These are phyloP conservation scores for Dendrobium huoshanense DNA, from an alignment of 106 monocot species.

Conservation along the genomic window DNA sequence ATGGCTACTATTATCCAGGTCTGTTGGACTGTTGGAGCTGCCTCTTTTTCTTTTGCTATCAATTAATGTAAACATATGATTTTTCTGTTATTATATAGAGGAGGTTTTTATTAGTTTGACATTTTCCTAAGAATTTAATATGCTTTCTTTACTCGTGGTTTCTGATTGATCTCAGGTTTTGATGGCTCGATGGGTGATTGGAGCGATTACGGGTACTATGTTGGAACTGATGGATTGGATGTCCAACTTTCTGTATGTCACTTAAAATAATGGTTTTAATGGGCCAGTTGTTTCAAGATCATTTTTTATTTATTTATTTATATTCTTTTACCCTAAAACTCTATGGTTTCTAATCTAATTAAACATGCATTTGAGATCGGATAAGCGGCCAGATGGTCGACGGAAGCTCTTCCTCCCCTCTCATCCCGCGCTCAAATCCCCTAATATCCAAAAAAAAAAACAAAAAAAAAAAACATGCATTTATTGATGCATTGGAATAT, in stretches of 20 bases:
- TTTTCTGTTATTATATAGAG: no score
- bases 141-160: no score
- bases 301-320: background rate
- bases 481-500: no score
- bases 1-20: constrained; percentile 89
- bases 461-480: no score
- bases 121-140: no score
- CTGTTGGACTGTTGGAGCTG: constrained; percentile 4
- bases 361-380: no score
- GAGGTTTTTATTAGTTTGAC: no score
- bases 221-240: constrained; percentile 35
- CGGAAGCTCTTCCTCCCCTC: no score
- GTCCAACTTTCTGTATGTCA: constrained; percentile 54
- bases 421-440: no score
- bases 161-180: constrained; percentile 18
- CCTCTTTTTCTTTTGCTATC: background rate
- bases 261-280: background rate
- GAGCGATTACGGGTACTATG: constrained; percentile 35
- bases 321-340: background rate
- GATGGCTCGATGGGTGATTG: constrained; percentile 30
- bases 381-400: no score
- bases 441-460: no score
- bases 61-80: no score
- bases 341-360: background rate
- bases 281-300: background rate